A percentile compares a stretch with the other conserved stretches of the same genome.
phyloP scores from a whole-genome alignment of 177 flowering plant species.

The Vitis hybrid region DNA sequence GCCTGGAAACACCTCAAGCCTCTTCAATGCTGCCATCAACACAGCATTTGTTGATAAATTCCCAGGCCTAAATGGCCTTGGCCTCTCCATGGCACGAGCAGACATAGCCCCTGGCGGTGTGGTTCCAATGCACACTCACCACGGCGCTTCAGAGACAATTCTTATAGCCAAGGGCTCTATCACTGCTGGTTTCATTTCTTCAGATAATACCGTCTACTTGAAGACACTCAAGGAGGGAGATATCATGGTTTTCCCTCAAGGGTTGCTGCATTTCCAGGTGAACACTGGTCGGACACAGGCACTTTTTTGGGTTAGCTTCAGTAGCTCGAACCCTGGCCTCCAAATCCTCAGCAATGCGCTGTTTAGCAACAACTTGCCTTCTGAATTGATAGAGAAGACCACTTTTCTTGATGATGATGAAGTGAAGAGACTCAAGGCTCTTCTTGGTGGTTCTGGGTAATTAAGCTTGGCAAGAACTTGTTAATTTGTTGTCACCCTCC shows the following conservation, averaged over 20 bases:
- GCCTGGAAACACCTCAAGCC: slow-evolving; percentile 43
- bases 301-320: too few relatives aligned
- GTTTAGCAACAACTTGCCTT: too few relatives aligned
- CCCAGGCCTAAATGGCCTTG: slow-evolving; percentile 45
- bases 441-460: too few relatives aligned
- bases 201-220: slow-evolving; percentile 26
- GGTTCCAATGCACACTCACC: slow-evolving; percentile 52
- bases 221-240: slow-evolving; percentile 40
- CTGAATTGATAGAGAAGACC: too few relatives aligned
- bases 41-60: slow-evolving; percentile 41
- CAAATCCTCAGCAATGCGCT: too few relatives aligned
- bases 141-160: slow-evolving; percentile 30
- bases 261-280: too few relatives aligned
- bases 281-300: too few relatives aligned
- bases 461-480: too few relatives aligned
- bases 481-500: too few relatives aligned
- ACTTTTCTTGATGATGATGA: too few relatives aligned
- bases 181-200: slow-evolving; percentile 36
- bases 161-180: slow-evolving; percentile 30
- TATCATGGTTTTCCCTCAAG: slow-evolving; percentile 15
- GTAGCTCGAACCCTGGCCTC: too few relatives aligned
- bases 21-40: slow-evolving; percentile 41
- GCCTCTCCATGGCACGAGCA: slow-evolving; percentile 35
- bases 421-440: too few relatives aligned
- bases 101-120: slow-evolving; percentile 40